Conservation (phyloP, 2,329 filamentous ascomycete genomes). For the Phaeophleospora eucalypticola region DNA sequence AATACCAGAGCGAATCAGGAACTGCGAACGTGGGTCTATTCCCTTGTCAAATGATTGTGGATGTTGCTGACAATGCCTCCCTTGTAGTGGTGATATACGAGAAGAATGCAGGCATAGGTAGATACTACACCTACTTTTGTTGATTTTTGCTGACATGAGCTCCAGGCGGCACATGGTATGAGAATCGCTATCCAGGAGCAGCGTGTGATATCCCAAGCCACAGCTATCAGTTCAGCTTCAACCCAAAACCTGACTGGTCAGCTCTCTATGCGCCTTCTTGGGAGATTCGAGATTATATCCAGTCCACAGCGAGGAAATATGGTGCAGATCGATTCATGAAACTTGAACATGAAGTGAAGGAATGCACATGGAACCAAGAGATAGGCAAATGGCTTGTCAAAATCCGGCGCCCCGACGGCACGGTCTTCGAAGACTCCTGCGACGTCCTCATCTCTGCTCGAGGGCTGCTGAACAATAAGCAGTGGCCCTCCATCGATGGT, state of each 20-base stretch:
- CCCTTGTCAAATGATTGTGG: neutral
- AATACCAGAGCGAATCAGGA: slow-evolving; percentile 38
- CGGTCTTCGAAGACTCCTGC: slow-evolving; percentile 12
- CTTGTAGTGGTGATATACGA: slow-evolving; percentile 37
- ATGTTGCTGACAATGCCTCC: neutral
- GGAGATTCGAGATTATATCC: slow-evolving; percentile 19
- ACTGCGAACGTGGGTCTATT: slow-evolving; percentile 29
- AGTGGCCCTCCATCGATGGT: slow-evolving; percentile 32
- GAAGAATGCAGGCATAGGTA: slow-evolving; percentile 40
- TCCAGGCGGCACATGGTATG: slow-evolving; percentile 8
- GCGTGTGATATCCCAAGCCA: slow-evolving; percentile 42
- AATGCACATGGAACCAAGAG: slow-evolving; percentile 15
- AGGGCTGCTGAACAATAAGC: slow-evolving; percentile 18
- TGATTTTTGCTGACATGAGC: slow-evolving; percentile 20
- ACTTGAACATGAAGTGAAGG: slow-evolving; percentile 20
- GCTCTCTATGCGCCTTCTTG: slow-evolving; percentile 39
- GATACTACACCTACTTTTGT: too few relatives aligned
- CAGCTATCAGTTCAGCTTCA: slow-evolving; percentile 43
- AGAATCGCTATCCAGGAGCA: slow-evolving; percentile 41
- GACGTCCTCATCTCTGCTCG: slow-evolving; percentile 20
- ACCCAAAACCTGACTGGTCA: slow-evolving; percentile 41
- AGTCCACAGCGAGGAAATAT: slow-evolving; percentile 15
- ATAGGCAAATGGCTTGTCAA: slow-evolving; percentile 17
- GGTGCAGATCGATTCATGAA: slow-evolving; percentile 29
- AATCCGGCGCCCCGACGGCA: slow-evolving; percentile 11